Evolutionary conservation across 805 yeast species (phyloP).

Genomic region (Candida vaughaniae): DNA sequence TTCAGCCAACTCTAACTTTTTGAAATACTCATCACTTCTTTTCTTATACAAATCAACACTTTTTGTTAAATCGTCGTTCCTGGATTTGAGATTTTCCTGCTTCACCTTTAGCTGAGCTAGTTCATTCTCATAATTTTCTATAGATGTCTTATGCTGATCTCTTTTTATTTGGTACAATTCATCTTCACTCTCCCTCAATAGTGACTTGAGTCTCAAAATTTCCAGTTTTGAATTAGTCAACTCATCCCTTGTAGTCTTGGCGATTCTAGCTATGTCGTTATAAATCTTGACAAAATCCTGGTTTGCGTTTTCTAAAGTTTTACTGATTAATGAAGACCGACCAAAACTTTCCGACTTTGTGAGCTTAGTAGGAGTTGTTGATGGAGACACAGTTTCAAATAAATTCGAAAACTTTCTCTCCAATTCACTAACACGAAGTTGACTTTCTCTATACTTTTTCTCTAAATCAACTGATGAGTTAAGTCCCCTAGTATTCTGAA

Average conservation of each 20-base stretch:
- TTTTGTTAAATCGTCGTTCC: slow-evolving; percentile 53
- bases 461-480: slow-evolving; percentile 35
- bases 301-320: slow-evolving; percentile 26
- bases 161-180: slow-evolving; percentile 43
- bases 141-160: slow-evolving; percentile 37
- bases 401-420: slow-evolving; percentile 29
- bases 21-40: slow-evolving; percentile 72
- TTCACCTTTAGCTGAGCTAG: slow-evolving; percentile 53
- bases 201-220: slow-evolving; percentile 38
- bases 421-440: slow-evolving; percentile 29
- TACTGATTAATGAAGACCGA: slow-evolving; percentile 20
- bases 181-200: slow-evolving; percentile 43
- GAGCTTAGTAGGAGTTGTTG: slow-evolving; percentile 14
- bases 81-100: slow-evolving; percentile 54
- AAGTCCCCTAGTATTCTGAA: slow-evolving; percentile 41
- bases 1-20: slow-evolving; percentile 77
- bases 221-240: slow-evolving; percentile 41
- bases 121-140: slow-evolving; percentile 36
- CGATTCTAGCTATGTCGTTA: slow-evolving; percentile 48
- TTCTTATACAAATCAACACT: slow-evolving; percentile 61
- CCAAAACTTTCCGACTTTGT: slow-evolving; percentile 36
- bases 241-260: slow-evolving; percentile 44
- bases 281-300: slow-evolving; percentile 50
- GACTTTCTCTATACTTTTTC: slow-evolving; percentile 34
- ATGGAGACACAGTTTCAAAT: slow-evolving; percentile 16